phyloP scores from a whole-genome alignment of 192 early-diverging fungal genomes.

The Dissophora ornata region DNA sequence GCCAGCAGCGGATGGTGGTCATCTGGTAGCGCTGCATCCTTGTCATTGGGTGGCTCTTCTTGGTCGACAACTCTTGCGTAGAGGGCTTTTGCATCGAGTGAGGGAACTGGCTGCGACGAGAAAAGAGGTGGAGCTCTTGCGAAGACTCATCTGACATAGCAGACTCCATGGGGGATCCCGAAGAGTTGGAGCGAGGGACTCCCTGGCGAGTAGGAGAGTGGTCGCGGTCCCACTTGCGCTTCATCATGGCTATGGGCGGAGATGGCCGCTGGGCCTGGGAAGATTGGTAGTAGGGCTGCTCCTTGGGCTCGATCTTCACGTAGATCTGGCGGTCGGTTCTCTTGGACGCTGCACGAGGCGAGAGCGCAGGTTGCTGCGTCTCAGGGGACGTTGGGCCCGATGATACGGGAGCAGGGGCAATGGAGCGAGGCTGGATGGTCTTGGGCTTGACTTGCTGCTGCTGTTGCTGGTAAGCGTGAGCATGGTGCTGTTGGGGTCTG shows the following conservation, averaged over 20 bases:
- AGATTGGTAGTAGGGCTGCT: constrained; percentile 14
- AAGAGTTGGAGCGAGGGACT: not conserved
- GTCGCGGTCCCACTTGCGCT: constrained; percentile 51
- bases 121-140: constrained; percentile 44
- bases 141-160: constrained; percentile 25
- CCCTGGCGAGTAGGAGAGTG: constrained; percentile 37
- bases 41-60: constrained; percentile 24
- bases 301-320: constrained; percentile 51
- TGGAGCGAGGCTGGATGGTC: constrained; percentile 45
- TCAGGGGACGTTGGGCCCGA: constrained; percentile 16
- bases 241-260: not conserved
- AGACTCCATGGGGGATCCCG: not conserved
- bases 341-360: constrained; percentile 24
- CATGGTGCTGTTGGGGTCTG: constrained; percentile 1
- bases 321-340: constrained; percentile 13
- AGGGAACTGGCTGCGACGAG: constrained; percentile 23
- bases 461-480: not conserved
- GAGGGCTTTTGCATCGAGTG: not conserved
- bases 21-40: constrained; percentile 54
- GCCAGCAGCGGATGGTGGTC: constrained; percentile 84
- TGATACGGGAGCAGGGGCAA: constrained; percentile 41
- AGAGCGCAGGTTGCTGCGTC: constrained; percentile 6
- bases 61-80: not conserved
- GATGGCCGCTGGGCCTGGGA: not conserved
- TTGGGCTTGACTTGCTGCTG: constrained; percentile 31